These are phyloP conservation scores for Cercospora berteroae DNA, from an alignment of 2,329 filamentous ascomycete species.

Conservation along the genomic window DNA sequence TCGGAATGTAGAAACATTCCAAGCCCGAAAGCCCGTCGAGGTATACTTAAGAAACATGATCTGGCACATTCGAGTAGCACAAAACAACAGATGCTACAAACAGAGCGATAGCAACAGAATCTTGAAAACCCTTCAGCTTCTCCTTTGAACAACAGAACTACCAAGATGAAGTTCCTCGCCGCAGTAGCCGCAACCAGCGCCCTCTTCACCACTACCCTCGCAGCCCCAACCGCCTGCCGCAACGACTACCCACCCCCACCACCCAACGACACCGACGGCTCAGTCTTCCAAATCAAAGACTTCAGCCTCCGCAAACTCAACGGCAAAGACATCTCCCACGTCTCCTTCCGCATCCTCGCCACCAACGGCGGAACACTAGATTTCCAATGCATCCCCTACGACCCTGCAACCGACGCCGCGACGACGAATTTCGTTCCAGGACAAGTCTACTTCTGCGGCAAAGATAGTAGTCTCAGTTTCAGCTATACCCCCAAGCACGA, in stretches of 20 bases:
- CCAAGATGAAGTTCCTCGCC: slow-evolving; percentile 23
- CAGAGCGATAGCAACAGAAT: not conserved
- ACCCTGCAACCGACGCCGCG: not conserved
- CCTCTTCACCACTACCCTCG: slow-evolving; percentile 16
- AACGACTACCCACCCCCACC: not conserved
- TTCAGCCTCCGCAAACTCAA: slow-evolving; percentile 16
- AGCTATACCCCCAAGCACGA: slow-evolving; percentile 8
- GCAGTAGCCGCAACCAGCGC: slow-evolving; percentile 9
- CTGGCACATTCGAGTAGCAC: not conserved
- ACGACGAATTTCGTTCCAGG: slow-evolving; percentile 12
- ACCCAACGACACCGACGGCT: not conserved
- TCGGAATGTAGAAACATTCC: not conserved
- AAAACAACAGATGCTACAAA: not conserved
- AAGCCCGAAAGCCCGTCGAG: too few relatives aligned
- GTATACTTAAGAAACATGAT: not conserved
- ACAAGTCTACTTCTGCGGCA: slow-evolving; percentile 18
- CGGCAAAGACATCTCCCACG: slow-evolving; percentile 15
- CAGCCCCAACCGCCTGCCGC: slow-evolving; percentile 3
- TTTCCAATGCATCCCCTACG: slow-evolving; percentile 17
- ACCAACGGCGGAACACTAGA: slow-evolving; percentile 20
- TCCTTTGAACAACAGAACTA: not conserved
- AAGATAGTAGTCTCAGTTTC: slow-evolving; percentile 16
- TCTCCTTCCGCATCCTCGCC: slow-evolving; percentile 22
- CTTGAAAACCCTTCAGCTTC: not conserved
- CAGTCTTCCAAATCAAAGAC: slow-evolving; percentile 20